These are phyloP conservation scores for Hypoxylon fuscum DNA, from an alignment of 495 filamentous ascomycete genomes.

Conservation along the genomic window DNA sequence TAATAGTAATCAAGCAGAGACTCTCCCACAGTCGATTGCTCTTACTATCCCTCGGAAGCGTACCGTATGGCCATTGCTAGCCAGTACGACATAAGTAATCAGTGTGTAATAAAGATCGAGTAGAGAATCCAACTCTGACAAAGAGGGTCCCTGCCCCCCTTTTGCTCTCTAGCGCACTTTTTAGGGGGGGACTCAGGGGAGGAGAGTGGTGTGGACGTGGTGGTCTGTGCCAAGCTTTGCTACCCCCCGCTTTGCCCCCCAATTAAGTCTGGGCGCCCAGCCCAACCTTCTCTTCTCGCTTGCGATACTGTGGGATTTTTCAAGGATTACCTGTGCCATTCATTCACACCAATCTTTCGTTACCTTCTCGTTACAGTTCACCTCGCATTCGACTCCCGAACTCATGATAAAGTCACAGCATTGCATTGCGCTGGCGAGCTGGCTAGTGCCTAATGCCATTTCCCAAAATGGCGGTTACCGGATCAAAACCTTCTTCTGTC, in stretches of 20 bases:
- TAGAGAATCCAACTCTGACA: conserved; percentile 1
- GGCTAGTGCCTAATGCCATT: conserved; percentile 4
- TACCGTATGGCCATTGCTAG: conserved; percentile 2
- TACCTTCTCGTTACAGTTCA: conserved; percentile 44
- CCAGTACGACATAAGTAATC: conserved; percentile 5
- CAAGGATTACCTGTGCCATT: conserved; percentile 25
- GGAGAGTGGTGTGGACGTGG: conserved; percentile 13
- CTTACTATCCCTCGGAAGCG: neutral
- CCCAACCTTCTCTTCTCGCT: conserved; percentile 23
- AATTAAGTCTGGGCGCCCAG: conserved; percentile 21
- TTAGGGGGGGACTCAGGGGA: neutral
- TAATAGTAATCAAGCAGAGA: neutral
- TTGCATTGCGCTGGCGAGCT: conserved; percentile 17
- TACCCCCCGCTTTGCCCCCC: conserved; percentile 18
- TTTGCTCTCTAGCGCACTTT: neutral
- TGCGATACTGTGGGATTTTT: conserved; percentile 20
- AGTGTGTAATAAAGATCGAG: neutral
- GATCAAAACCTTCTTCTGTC: conserved; percentile 33
- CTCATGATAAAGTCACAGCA: conserved; percentile 42
- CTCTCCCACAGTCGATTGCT: neutral
- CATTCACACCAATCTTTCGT: conserved; percentile 37
- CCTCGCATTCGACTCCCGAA: conserved; percentile 30
- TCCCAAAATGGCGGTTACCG: conserved; percentile 33
- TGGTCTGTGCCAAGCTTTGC: conserved; percentile 28
- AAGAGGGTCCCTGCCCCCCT: conserved; percentile 1